Evolutionary conservation across 345 rosid species (phyloP).

Genomic region (Eucalyptus albens): DNA sequence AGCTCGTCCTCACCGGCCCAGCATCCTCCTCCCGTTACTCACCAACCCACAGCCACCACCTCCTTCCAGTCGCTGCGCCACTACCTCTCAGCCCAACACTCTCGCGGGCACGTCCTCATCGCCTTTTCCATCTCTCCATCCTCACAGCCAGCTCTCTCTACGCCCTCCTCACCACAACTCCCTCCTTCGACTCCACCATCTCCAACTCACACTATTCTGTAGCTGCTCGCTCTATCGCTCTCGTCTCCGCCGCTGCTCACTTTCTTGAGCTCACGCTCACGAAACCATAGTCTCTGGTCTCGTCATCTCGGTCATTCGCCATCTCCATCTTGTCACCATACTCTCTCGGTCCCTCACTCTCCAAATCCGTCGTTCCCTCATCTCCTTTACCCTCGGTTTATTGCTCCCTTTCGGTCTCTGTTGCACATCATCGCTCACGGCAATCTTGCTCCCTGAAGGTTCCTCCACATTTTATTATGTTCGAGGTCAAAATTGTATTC

Average conservation of each 20-base stretch:
- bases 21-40: background rate
- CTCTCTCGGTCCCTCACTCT: background rate
- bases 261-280: background rate
- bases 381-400: background rate
- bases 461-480: background rate
- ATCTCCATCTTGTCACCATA: background rate
- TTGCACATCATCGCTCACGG: background rate
- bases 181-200: background rate
- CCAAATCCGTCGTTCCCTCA: background rate
- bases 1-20: background rate
- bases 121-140: too few relatives aligned
- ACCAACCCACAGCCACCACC: background rate
- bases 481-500: background rate
- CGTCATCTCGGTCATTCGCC: background rate
- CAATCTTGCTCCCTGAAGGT: background rate
- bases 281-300: background rate
- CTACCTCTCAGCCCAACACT: rapidly evolving
- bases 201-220: background rate
- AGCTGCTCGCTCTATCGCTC: background rate
- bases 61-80: background rate
- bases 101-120: rapidly evolving
- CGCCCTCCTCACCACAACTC: background rate
- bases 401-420: background rate
- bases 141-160: background rate
- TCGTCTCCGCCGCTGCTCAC: background rate